Evolutionary conservation across 2,329 filamentous ascomycete species (phyloP), one percentile per base, ranked within the genome.

Genomic region (Fusarium succisae): DNA sequence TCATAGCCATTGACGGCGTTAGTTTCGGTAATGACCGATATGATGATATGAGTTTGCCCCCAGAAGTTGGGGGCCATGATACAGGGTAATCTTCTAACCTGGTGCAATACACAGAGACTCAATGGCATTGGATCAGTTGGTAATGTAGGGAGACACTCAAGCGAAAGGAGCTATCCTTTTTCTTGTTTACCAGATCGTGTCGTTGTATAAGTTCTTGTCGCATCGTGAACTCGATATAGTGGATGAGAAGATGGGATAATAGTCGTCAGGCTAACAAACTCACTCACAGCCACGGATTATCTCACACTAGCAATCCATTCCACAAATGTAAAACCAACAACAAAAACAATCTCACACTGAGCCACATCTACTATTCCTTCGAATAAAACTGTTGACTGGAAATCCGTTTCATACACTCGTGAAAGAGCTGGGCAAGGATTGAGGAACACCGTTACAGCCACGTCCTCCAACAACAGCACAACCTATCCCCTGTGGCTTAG

Each of bases 401-500:
- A 51, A 38, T 26, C 17, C 6, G 1, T 30, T 32, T 38, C 18
- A 6, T 7, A 24, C 11, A n/a, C 53, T 53, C n/a, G 15, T 26
- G 38, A 22, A 14, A 54, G 7, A 26, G 4, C 17, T 1, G 3
- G 8, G 0, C 2, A 44, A 53, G 22, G 17, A 17, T 54, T 63
- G 14, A 70, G 28, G 0, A 30, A 0, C 1, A 7, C 8, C 6
- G 0, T 70, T 70, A 70, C 17, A 38, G 8, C 1, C 1, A 0
- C 4, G 2, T 1, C 4, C 2, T 26, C 4, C 4, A 70, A 65
- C 59, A 70, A 12, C 17, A 50, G 37, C 24, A 37, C 43, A 48
- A 60, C 28, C 26, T 55, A 28, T 76, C 73, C 73, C 73, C 70
- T 76, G 73, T 75, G 73, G 73, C 73, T 75, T 75, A 75, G 73